Percentiles rank a stretch among this genome's conserved stretches.
These are phyloP conservation scores for Aspergillus sclerotioniger DNA, from an alignment of 495 filamentous ascomycete species.

Conservation along the genomic window DNA sequence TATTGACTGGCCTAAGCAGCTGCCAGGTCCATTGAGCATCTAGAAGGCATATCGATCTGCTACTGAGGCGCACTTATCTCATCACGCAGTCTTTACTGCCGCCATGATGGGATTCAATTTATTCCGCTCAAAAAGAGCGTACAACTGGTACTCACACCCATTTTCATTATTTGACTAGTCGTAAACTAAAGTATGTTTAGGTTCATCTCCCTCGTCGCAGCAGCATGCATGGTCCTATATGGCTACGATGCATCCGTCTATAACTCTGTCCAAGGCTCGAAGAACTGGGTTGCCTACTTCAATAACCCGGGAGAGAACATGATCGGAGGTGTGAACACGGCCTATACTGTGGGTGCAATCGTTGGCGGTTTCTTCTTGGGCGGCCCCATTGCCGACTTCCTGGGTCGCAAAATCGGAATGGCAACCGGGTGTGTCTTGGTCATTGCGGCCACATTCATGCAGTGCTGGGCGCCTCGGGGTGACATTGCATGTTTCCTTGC, in stretches of 20 bases:
- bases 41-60: not conserved
- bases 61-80: not conserved
- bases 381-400: conserved; percentile 54
- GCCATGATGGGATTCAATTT: conserved; percentile 6
- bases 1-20: not conserved
- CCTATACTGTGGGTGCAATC: conserved; percentile 63
- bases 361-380: conserved; percentile 61
- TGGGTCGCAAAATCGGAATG: conserved; percentile 60
- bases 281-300: conserved; percentile 60
- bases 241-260: conserved; percentile 66
- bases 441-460: conserved; percentile 61
- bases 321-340: conserved; percentile 59
- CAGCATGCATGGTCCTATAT: conserved; percentile 66
- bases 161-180: too few relatives aligned
- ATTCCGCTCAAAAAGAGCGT: conserved; percentile 33
- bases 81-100: conserved; percentile 10
- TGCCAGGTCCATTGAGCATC: not conserved
- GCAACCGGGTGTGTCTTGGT: conserved; percentile 54
- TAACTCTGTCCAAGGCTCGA: conserved; percentile 60
- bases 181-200: conserved; percentile 24
- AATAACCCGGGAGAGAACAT: conserved; percentile 48
- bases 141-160: conserved; percentile 34
- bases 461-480: conserved; percentile 54
- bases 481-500: conserved; percentile 60
- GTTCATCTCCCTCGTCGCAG: conserved; percentile 62